Evolutionary conservation across 768 basidiomycete genomes (phyloP), one percentile per base, ranked within the genome.

Genomic region (Tricholoma matsutake): DNA sequence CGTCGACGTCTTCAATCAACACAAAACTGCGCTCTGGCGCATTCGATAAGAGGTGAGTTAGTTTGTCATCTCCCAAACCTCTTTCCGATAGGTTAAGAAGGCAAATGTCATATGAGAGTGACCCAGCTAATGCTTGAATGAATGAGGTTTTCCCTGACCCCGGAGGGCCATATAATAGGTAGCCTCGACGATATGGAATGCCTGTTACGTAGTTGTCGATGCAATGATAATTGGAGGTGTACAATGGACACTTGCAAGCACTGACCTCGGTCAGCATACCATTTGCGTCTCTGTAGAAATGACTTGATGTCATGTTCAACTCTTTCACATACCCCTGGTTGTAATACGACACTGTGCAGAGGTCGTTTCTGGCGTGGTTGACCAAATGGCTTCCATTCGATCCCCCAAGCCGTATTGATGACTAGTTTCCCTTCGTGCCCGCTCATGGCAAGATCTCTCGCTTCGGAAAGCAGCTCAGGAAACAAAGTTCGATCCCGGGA

Each of bases 111-210:
- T 98, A 98, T 32, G 87, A 87, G 32, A 98, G 76, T 10, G 88
- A 85, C 6, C 96, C 97, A 9, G 97, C 97, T 31, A 98, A 81
- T 11, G 97, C 95, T 76, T 98, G 96, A 66, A 98, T 98, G 77
- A 93, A 99, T 6, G 97, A 99, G 1, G 96, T 96, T 71, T 99
- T 99, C 54, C 97, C 97, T 0, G 95, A 97, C 14, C 97, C 97
- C 6, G 97, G 97, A 20, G 97, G 97, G 10, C 97, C 97, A 68
- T 98, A 86, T 14, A 99, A 77, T 9, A 99, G 83, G 73, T 98
- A 98, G 39, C 97, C 97, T 63, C 97, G 84, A 22, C 97, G 87
- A 71, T 98, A 99, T 0, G 97, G 97, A 61, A 99, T 97, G 16
- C 96, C 96, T 98, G 61, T 34, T 62, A 34, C 39, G 53, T 57